A percentile compares a stretch with the other conserved stretches of the same genome.
These are phyloP conservation scores for Phytopythium boreale DNA, from an alignment of 352 stramenopile species.

Conservation along the genomic window DNA sequence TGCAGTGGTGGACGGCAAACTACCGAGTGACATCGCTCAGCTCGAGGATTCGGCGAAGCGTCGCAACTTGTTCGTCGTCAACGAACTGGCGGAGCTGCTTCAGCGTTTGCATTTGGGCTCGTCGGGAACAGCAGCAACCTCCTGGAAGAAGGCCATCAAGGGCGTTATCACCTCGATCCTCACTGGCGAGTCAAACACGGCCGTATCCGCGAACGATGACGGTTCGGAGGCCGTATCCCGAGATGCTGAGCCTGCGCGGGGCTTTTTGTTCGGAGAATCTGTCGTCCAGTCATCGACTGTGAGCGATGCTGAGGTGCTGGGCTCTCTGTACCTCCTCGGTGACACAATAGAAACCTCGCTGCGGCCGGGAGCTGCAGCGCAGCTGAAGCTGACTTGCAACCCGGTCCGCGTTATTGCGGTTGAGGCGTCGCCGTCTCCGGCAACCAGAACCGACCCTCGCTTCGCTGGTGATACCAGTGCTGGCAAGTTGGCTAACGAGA, in stretches of 20 bases:
- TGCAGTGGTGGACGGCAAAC: neutral
- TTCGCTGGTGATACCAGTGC: no score
- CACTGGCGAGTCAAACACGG: neutral
- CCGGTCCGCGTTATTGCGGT: conserved; percentile 28
- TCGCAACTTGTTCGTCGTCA: conserved; percentile 22
- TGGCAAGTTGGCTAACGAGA: neutral
- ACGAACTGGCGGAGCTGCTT: conserved; percentile 28
- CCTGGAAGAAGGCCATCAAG: conserved; percentile 20
- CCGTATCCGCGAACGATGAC: neutral
- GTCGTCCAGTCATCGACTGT: conserved; percentile 14
- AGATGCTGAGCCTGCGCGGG: neutral
- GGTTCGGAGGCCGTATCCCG: neutral
- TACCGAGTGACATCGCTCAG: conserved; percentile 15
- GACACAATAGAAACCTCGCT: conserved; percentile 34
- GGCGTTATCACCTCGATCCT: conserved; percentile 6
- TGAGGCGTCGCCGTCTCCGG: neutral
- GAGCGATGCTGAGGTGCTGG: conserved; percentile 21
- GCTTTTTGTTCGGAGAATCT: conserved; percentile 22
- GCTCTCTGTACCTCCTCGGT: conserved; percentile 28
- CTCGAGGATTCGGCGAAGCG: conserved; percentile 22
- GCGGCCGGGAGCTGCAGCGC: conserved; percentile 24
- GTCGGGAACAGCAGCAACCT: neutral
- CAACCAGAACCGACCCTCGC: neutral
- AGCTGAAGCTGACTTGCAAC: conserved; percentile 29
- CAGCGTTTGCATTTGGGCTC: conserved; percentile 12